A percentile compares a stretch with the other conserved stretches of the same genome.
Conservation (phyloP, 2,329 filamentous ascomycete genomes). For the Botrytis elliptica region DNA sequence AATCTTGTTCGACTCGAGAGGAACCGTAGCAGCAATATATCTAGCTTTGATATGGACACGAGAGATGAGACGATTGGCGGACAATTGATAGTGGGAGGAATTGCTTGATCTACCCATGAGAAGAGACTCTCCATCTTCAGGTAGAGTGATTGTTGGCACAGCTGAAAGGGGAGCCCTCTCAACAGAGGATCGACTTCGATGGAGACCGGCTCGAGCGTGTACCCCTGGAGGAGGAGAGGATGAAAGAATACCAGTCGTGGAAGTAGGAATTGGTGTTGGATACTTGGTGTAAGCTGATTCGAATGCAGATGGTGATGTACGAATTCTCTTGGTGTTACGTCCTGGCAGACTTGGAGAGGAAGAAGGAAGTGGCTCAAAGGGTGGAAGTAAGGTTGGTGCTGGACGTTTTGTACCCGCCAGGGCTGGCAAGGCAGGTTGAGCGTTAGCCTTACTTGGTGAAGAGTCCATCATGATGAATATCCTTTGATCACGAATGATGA, state of each 20-base stretch:
- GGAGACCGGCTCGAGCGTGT: conserved; percentile 50
- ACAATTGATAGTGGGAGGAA: conserved; percentile 93
- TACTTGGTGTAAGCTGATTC: conserved; percentile 56
- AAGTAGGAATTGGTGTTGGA: conserved; percentile 91
- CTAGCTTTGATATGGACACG: conserved; percentile 87
- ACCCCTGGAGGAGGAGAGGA: conserved; percentile 75
- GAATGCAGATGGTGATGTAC: conserved; percentile 43
- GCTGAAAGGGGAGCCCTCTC: conserved; percentile 78
- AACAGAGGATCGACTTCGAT: conserved; percentile 61
- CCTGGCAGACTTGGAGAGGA: conserved; percentile 72
- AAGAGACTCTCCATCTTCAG: conserved; percentile 75
- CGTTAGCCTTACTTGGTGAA: conserved; percentile 39
- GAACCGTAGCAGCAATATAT: conserved; percentile 69
- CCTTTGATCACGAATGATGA: conserved; percentile 22
- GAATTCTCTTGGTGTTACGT: conserved; percentile 65
- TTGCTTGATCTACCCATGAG: conserved; percentile 92
- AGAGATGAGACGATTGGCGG: conserved; percentile 87
- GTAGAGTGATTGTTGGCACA: conserved; percentile 79
- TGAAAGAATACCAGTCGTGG: conserved; percentile 85
- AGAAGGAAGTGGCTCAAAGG: conserved; percentile 78
- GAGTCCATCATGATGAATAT: conserved; percentile 40
- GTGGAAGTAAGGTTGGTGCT: conserved; percentile 68
- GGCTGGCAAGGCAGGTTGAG: conserved; percentile 32
- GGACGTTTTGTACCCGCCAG: conserved; percentile 57
- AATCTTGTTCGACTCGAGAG: conserved; percentile 71